Conservation (phyloP, 352 stramenopile species). For the Phytopythium aichiense region DNA sequence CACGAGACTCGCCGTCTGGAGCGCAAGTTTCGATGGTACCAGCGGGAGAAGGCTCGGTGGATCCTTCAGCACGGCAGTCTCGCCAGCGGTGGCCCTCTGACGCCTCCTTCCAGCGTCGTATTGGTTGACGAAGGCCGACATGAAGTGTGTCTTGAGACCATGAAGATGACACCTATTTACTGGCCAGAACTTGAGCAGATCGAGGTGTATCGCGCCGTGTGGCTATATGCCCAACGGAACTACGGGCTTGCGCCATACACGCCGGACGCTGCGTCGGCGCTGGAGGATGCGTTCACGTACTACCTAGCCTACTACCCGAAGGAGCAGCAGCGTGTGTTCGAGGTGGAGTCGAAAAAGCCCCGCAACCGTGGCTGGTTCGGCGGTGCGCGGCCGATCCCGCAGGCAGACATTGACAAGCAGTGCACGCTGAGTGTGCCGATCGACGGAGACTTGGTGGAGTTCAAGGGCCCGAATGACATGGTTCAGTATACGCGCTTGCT, state of each 20-base stretch:
- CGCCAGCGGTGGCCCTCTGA: slow-evolving; percentile 20
- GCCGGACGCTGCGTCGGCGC: slow-evolving; percentile 30
- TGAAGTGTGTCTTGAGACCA: slow-evolving; percentile 72
- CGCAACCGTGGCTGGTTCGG: slow-evolving; percentile 37
- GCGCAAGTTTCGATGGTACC: slow-evolving; percentile 62
- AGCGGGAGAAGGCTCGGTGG: slow-evolving; percentile 37
- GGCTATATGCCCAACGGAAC: slow-evolving; percentile 80
- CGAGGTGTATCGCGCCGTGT: slow-evolving; percentile 65
- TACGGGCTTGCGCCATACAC: slow-evolving; percentile 80
- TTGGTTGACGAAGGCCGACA: slow-evolving; percentile 79
- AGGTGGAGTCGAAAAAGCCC: slow-evolving; percentile 40
- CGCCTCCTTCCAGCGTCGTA: slow-evolving; percentile 45
- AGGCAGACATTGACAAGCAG: slow-evolving; percentile 26
- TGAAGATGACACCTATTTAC: slow-evolving; percentile 80
- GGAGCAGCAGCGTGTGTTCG: slow-evolving; percentile 53
- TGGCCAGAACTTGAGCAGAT: slow-evolving; percentile 69
- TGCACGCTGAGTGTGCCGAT: slow-evolving; percentile 68
- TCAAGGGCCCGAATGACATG: slow-evolving; percentile 73
- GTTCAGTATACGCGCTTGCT: slow-evolving; percentile 80
- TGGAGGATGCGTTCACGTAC: slow-evolving; percentile 72
- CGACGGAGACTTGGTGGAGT: slow-evolving; percentile 77
- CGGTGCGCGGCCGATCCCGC: slow-evolving; percentile 13
- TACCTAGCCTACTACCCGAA: slow-evolving; percentile 65
- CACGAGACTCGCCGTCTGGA: slow-evolving; percentile 74
- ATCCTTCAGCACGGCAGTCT: slow-evolving; percentile 5